These are phyloP conservation scores for Osmanthus fragrans DNA, from an alignment of 257 asterid genomes.

Conservation along the genomic window DNA sequence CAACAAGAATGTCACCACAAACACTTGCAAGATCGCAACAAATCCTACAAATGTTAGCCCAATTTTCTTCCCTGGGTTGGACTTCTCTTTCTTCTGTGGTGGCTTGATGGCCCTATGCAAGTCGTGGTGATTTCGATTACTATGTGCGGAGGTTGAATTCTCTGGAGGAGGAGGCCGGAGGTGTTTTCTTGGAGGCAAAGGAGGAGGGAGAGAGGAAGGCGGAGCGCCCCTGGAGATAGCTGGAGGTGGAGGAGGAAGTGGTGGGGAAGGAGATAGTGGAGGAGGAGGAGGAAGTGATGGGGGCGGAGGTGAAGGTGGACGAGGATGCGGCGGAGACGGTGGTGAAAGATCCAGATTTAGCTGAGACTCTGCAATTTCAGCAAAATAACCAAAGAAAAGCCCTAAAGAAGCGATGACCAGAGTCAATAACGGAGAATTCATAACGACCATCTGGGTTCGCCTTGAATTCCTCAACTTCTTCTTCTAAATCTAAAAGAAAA, in stretches of 20 bases:
- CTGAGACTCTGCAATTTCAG: slow-evolving; percentile 25
- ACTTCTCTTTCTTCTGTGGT: background rate
- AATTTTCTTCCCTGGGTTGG: background rate
- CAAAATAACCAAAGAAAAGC: slow-evolving; percentile 24
- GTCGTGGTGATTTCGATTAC: too few species aligned
- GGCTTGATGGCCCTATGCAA: too few species aligned
- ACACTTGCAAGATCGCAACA: background rate
- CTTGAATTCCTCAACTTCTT: slow-evolving; percentile 13
- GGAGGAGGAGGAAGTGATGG: too few species aligned
- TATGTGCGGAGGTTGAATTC: too few species aligned
- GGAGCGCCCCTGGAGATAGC: slow-evolving; percentile 5
- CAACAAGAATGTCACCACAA: background rate
- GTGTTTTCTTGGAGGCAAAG: background rate
- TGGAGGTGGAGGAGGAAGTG: slow-evolving; percentile 8
- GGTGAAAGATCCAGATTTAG: slow-evolving; percentile 8
- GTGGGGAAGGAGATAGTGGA: background rate
- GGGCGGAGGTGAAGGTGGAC: too few species aligned
- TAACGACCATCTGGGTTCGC: slow-evolving; percentile 29
- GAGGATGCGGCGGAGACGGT: too few species aligned
- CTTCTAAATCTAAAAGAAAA: background rate
- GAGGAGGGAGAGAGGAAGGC: too few species aligned
- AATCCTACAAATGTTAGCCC: background rate
- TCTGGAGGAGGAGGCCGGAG: too few species aligned
- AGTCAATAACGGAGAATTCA: slow-evolving; percentile 35
- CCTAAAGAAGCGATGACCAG: slow-evolving; percentile 18